These are phyloP conservation scores for Obba rivulosa DNA, from an alignment of 768 basidiomycete genomes.

Conservation along the genomic window DNA sequence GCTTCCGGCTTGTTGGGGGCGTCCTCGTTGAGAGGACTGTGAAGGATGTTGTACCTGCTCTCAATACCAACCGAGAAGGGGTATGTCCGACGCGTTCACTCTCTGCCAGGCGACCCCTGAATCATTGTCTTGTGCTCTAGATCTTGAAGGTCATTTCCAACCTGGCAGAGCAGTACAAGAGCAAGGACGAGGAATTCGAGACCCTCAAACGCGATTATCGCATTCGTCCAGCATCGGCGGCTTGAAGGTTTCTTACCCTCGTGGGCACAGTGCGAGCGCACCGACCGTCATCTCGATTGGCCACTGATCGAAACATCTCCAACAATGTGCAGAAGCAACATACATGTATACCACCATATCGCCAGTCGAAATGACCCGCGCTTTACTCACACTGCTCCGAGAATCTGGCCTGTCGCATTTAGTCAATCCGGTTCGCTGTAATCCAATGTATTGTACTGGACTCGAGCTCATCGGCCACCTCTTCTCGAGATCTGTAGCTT, in stretches of 20 bases:
- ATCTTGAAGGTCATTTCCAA: slow-evolving; percentile 77
- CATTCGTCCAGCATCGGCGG: slow-evolving; percentile 47
- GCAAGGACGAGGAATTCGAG: slow-evolving; percentile 81
- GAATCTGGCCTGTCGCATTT: no score
- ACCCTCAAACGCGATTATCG: slow-evolving; percentile 73
- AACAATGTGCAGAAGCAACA: no score
- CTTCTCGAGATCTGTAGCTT: no score
- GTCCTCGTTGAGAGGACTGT: slow-evolving; percentile 95
- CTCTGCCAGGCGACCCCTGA: background rate
- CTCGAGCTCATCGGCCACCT: no score
- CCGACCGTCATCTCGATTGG: no score
- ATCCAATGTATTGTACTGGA: no score
- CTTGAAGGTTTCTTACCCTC: slow-evolving; percentile 8
- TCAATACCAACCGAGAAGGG: slow-evolving; percentile 86
- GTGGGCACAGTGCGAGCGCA: no score
- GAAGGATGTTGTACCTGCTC: slow-evolving; percentile 85
- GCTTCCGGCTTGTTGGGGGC: slow-evolving; percentile 94
- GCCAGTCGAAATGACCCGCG: no score
- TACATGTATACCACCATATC: no score
- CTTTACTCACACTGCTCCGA: no score
- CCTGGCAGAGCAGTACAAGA: slow-evolving; percentile 83
- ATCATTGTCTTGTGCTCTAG: slow-evolving; percentile 34
- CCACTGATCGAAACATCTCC: no score
- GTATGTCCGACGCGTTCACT: slow-evolving; percentile 37
- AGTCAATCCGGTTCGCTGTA: no score